A percentile compares a stretch with the other conserved stretches of the same genome.
These are phyloP conservation scores for Neohortaea acidophila DNA, from an alignment of 495 filamentous ascomycete genomes.

Conservation along the genomic window DNA sequence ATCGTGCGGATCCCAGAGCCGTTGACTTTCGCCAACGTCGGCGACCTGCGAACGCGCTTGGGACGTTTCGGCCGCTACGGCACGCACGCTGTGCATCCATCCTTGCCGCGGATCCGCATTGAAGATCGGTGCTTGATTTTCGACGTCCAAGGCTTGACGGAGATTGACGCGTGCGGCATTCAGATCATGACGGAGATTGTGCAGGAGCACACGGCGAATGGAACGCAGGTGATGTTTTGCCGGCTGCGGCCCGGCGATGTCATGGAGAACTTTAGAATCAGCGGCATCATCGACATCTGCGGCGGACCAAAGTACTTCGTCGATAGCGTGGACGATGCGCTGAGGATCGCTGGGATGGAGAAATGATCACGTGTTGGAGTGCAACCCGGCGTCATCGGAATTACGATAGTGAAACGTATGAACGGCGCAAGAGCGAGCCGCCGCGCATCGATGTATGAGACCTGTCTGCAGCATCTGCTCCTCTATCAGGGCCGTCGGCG, in stretches of 20 bases:
- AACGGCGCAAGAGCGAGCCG: no score
- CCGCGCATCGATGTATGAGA: no score
- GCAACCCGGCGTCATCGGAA: no score
- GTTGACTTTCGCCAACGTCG: slow-evolving; percentile 1
- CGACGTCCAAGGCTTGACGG: slow-evolving; percentile 1
- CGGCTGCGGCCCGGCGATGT: background rate
- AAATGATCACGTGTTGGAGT: no score
- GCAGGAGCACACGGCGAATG: slow-evolving; percentile 1
- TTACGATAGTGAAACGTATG: no score
- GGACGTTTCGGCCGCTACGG: background rate
- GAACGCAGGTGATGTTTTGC: slow-evolving; percentile 1
- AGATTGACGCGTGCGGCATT: background rate
- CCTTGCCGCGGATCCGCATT: background rate
- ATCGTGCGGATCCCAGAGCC: slow-evolving; percentile 2
- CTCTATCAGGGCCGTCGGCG: no score
- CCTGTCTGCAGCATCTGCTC: no score
- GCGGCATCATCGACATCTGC: background rate
- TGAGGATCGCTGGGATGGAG: background rate
- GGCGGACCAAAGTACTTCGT: slow-evolving; percentile 1
- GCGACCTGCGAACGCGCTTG: background rate
- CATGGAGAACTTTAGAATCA: slow-evolving; percentile 1
- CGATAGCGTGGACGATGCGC: slow-evolving; percentile 1
- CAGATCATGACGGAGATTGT: slow-evolving; percentile 2
- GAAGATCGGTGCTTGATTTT: slow-evolving; percentile 3
- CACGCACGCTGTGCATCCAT: background rate